phyloP scores from a whole-genome alignment of 108 stramenopile genomes.

The Bacterosira constricta region DNA sequence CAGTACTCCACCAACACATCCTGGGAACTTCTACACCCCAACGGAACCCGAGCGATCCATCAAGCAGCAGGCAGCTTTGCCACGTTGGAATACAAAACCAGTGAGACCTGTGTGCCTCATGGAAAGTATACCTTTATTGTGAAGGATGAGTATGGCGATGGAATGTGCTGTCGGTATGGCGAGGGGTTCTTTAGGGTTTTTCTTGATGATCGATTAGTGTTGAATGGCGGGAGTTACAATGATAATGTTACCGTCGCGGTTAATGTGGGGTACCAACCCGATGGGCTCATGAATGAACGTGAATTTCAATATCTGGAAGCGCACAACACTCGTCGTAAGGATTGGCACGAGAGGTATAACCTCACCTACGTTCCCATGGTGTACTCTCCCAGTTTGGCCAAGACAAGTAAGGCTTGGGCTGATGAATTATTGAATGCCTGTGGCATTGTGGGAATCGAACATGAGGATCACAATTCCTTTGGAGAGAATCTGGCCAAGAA shows the following conservation, averaged over 20 bases:
- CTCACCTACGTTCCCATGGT: conserved; percentile 35
- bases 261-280: conserved; percentile 37
- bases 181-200: conserved; percentile 19
- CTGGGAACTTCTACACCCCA: conserved; percentile 16
- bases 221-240: conserved; percentile 28
- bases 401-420: conserved; percentile 32
- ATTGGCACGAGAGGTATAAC: conserved; percentile 41
- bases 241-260: conserved; percentile 17
- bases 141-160: conserved; percentile 42
- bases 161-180: conserved; percentile 41
- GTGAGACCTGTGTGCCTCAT: conserved; percentile 35
- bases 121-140: conserved; percentile 44
- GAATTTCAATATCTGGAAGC: conserved; percentile 37
- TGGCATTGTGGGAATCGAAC: conserved; percentile 34
- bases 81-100: conserved; percentile 1
- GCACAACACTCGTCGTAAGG: conserved; percentile 43
- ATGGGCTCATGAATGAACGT: conserved; percentile 28
- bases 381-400: conserved; percentile 38
- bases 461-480: conserved; percentile 23
- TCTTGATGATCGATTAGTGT: conserved; percentile 13
- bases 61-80: conserved; percentile 17
- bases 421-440: conserved; percentile 40
- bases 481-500: conserved; percentile 55
- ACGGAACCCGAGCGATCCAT: conserved; percentile 8
- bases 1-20: conserved; percentile 33